phyloP scores from a whole-genome alignment of 140 eudicot genomes.

The Bidens hawaiensis region DNA sequence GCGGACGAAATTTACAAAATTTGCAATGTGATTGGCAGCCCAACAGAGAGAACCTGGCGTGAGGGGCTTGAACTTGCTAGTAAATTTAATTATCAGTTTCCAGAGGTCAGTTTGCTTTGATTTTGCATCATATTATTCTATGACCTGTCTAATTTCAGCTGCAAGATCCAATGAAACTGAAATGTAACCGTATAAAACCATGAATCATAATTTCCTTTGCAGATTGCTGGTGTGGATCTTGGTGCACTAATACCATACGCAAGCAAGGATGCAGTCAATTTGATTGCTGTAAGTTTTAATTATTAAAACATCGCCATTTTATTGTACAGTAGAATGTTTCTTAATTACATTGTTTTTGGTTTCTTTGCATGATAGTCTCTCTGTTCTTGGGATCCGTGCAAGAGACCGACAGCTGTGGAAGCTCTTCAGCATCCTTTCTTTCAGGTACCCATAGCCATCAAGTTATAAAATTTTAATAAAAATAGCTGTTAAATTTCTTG shows the following conservation, averaged over 20 bases:
- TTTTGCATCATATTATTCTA: background rate
- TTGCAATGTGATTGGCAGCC: constrained; percentile 67
- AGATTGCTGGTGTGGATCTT: constrained; percentile 65
- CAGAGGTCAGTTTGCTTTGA: constrained; percentile 37
- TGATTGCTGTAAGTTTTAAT: constrained; percentile 37
- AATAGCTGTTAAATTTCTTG: background rate
- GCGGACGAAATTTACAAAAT: constrained; percentile 46
- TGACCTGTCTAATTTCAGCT: background rate
- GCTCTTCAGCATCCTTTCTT: constrained; percentile 93
- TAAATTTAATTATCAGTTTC: constrained; percentile 60
- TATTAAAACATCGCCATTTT: too few species aligned
- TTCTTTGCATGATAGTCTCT: constrained; percentile 37
- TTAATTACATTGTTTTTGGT: background rate
- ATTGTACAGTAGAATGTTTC: background rate
- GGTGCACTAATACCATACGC: constrained; percentile 39
- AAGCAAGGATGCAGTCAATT: constrained; percentile 48
- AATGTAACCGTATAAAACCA: background rate
- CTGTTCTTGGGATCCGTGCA: constrained; percentile 89
- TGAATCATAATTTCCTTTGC: constrained; percentile 9
- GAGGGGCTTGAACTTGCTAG: constrained; percentile 44
- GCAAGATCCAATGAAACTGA: background rate
- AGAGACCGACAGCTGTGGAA: constrained; percentile 81
- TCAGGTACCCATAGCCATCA: constrained; percentile 36
- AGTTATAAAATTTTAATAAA: background rate
- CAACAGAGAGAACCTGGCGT: constrained; percentile 48